A percentile compares a stretch with the other conserved stretches of the same genome.
These are phyloP conservation scores for Favolaschia claudopus DNA, from an alignment of 768 basidiomycete species.

Conservation along the genomic window DNA sequence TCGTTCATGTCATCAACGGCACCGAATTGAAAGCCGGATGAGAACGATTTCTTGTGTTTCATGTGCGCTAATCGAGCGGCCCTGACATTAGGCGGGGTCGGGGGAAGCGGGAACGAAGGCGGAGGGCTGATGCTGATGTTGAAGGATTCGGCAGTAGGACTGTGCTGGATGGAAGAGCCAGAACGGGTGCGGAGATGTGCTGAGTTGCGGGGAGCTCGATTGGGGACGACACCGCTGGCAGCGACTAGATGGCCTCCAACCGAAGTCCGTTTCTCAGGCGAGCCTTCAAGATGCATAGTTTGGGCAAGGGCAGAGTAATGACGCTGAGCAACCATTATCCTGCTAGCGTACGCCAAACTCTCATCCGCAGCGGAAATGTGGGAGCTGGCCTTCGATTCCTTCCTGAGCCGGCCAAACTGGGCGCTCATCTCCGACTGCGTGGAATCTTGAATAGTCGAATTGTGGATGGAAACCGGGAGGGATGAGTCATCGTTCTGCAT, in stretches of 20 bases:
- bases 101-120: slow-evolving; percentile 73
- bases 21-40: slow-evolving; percentile 70
- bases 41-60: slow-evolving; percentile 68
- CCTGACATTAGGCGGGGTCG: slow-evolving; percentile 74
- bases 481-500: slow-evolving; percentile 61
- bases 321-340: slow-evolving; percentile 75
- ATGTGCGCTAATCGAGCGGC: slow-evolving; percentile 62
- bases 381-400: slow-evolving; percentile 64
- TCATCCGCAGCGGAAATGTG: slow-evolving; percentile 61
- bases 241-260: slow-evolving; percentile 40
- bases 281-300: slow-evolving; percentile 63
- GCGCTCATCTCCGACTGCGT: slow-evolving; percentile 64
- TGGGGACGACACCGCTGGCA: slow-evolving; percentile 45
- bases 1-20: slow-evolving; percentile 65
- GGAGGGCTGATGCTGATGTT: slow-evolving; percentile 59
- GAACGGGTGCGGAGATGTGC: slow-evolving; percentile 71
- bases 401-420: slow-evolving; percentile 61
- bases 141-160: slow-evolving; percentile 44
- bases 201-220: slow-evolving; percentile 38
- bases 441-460: slow-evolving; percentile 58
- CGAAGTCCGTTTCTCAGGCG: slow-evolving; percentile 49
- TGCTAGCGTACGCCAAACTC: slow-evolving; percentile 55
- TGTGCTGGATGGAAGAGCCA: slow-evolving; percentile 54
- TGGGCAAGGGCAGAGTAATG: slow-evolving; percentile 78
- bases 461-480: slow-evolving; percentile 50